A percentile compares a stretch with the other conserved stretches of the same genome.
phyloP scores from a whole-genome alignment of 2,329 filamentous ascomycete species.

The Fusarium brachygibbosum region DNA sequence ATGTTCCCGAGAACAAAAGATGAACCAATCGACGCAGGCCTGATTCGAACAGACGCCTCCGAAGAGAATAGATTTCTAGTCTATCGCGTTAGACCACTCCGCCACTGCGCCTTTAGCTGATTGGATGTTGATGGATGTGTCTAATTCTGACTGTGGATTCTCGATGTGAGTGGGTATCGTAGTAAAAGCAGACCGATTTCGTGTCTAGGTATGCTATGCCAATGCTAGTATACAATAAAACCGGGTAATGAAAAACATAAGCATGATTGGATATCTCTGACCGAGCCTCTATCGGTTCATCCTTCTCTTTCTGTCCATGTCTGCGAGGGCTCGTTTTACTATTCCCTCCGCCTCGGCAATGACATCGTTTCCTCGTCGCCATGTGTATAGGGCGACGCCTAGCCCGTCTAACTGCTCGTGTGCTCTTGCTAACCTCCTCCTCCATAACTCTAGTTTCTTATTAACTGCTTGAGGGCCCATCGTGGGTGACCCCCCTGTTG shows the following conservation, averaged over 20 bases:
- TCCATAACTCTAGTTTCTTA: constrained; percentile 81
- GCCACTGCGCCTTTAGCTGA: constrained; percentile 42
- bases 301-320: constrained; percentile 54
- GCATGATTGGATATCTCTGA: constrained; percentile 13
- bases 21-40: constrained; percentile 38
- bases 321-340: constrained; percentile 67
- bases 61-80: constrained; percentile 45
- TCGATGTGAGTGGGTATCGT: constrained; percentile 5
- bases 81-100: constrained; percentile 45
- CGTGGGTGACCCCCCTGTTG: constrained; percentile 53
- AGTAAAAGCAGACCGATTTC: neutral
- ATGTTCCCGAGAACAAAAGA: neutral
- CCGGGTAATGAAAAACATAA: neutral
- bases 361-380: constrained; percentile 80
- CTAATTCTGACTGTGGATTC: constrained; percentile 1
- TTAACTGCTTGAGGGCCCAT: constrained; percentile 60
- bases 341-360: constrained; percentile 74
- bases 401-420: constrained; percentile 72
- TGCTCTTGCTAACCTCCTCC: constrained; percentile 74
- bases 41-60: constrained; percentile 45
- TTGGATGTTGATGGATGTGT: neutral
- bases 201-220: constrained; percentile 1
- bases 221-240: constrained; percentile 15
- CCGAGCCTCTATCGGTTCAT: constrained; percentile 16
- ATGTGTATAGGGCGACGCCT: constrained; percentile 78